phyloP scores from a whole-genome alignment of 169 alveolate species.

The Eimeria necatrix region DNA sequence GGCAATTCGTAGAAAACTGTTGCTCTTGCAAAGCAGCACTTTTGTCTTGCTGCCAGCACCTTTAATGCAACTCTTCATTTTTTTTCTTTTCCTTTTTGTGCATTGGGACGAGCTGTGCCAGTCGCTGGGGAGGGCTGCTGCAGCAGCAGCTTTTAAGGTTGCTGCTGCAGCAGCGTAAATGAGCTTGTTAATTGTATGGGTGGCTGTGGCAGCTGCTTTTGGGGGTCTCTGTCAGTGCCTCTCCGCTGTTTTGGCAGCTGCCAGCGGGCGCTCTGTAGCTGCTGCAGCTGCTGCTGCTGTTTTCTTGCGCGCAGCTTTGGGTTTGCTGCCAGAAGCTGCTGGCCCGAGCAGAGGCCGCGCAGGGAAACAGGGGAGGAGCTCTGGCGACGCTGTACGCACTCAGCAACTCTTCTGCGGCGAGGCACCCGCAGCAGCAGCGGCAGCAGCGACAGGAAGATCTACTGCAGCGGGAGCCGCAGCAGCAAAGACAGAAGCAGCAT shows the following conservation, averaged over 20 bases:
- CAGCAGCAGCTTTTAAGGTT: no score
- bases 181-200: no score
- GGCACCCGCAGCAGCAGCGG: not conserved
- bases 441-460: not conserved
- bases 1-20: no score
- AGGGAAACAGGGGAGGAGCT: constrained; percentile 54
- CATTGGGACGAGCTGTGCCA: no score
- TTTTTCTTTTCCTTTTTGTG: not conserved
- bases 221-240: not conserved
- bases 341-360: constrained; percentile 34
- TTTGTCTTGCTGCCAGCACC: not conserved
- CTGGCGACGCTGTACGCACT: constrained; percentile 51
- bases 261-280: not conserved
- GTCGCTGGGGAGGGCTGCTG: no score
- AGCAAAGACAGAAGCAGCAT: not conserved
- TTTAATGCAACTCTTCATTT: not conserved
- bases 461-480: constrained; percentile 18
- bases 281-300: constrained; percentile 61
- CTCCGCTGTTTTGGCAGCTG: not conserved
- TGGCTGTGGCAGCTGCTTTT: not conserved
- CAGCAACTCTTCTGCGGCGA: constrained; percentile 35
- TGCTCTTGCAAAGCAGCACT: no score
- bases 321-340: constrained; percentile 71
- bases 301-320: constrained; percentile 63
- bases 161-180: no score